A percentile compares a stretch with the other conserved stretches of the same genome.
Conservation (phyloP, 164 flowering plant species). For the Vitis cinerea region DNA sequence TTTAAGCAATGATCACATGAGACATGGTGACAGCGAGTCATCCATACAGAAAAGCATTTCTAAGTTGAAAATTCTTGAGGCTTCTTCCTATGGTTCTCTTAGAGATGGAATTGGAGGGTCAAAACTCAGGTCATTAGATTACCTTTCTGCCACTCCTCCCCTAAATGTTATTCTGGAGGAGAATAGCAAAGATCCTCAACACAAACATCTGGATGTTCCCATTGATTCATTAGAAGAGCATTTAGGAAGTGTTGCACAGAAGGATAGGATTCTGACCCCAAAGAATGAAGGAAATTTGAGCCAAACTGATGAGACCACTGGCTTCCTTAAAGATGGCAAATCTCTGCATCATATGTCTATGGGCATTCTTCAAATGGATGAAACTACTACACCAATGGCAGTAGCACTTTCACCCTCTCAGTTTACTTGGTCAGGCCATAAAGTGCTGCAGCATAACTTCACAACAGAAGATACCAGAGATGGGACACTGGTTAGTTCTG, state of each 20-base stretch:
- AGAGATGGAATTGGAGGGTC: slow-evolving; percentile 32
- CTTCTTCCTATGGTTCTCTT: slow-evolving; percentile 29
- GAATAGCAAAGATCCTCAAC: slow-evolving; percentile 10
- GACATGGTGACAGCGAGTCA: slow-evolving; percentile 19
- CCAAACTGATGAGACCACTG: slow-evolving; percentile 18
- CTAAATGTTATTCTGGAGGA: slow-evolving; percentile 12
- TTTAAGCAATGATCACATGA: slow-evolving; percentile 17
- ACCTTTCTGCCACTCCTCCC: slow-evolving; percentile 19
- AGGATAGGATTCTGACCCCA: slow-evolving; percentile 15
- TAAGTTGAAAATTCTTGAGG: slow-evolving; percentile 27
- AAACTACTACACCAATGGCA: slow-evolving; percentile 3
- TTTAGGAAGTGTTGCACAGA: slow-evolving; percentile 18
- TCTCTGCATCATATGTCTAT: slow-evolving; percentile 3
- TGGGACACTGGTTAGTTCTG: slow-evolving; percentile 11
- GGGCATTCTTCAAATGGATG: slow-evolving; percentile 2
- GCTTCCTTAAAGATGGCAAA: slow-evolving; percentile 11
- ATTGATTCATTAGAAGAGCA: slow-evolving; percentile 26
- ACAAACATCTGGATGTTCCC: slow-evolving; percentile 23
- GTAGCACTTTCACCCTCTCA: slow-evolving; percentile 21
- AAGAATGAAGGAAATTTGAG: slow-evolving; percentile 3
- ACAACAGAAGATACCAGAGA: slow-evolving; percentile 11
- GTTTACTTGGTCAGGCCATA: slow-evolving; percentile 16
- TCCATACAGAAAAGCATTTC: slow-evolving; percentile 44
- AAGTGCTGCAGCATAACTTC: slow-evolving; percentile 14
- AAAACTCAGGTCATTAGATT: slow-evolving; percentile 20